A percentile compares a stretch with the other conserved stretches of the same genome.
Evolutionary conservation across 306 rosid genomes (phyloP).

Genomic region (Begonia fuchsioides): DNA sequence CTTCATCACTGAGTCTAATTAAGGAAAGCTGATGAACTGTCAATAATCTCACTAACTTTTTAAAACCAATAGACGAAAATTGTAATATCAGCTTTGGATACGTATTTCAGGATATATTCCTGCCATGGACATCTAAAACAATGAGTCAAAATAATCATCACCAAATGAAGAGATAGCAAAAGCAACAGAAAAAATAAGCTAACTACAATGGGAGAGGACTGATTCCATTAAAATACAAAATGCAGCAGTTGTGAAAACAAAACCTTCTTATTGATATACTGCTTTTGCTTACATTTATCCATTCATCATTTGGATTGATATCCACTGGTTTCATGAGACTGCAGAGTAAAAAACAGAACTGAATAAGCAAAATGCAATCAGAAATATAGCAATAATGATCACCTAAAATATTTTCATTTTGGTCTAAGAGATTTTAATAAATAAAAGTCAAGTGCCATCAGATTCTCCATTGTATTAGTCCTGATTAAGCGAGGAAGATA

Average conservation of each 20-base stretch:
- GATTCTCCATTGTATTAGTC: too few relatives aligned
- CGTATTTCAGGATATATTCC: slow-evolving; percentile 90
- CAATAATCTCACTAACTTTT: background rate
- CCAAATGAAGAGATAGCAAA: too few relatives aligned
- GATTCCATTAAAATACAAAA: too few relatives aligned
- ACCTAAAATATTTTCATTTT: too few relatives aligned
- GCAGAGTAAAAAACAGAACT: slow-evolving; percentile 22
- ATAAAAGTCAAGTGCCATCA: too few relatives aligned
- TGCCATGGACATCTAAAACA: slow-evolving; percentile 84
- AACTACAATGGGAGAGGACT: background rate
- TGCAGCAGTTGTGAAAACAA: too few relatives aligned
- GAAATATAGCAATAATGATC: too few relatives aligned
- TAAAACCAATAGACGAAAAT: background rate
- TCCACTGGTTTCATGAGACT: slow-evolving; percentile 96
- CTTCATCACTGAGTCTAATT: slow-evolving; percentile 63
- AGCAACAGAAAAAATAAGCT: slow-evolving; percentile 11
- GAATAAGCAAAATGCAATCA: background rate
- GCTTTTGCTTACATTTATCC: slow-evolving; percentile 62
- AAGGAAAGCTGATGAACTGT: slow-evolving; percentile 22
- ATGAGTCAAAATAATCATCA: slow-evolving; percentile 12
- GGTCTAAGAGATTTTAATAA: too few relatives aligned
- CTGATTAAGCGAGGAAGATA: too few relatives aligned
- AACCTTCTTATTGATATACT: too few relatives aligned
- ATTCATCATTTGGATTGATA: slow-evolving; percentile 84
- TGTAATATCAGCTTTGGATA: slow-evolving; percentile 37